phyloP scores from a whole-genome alignment of 139 green algal species.

The Coelastrella sp. region DNA sequence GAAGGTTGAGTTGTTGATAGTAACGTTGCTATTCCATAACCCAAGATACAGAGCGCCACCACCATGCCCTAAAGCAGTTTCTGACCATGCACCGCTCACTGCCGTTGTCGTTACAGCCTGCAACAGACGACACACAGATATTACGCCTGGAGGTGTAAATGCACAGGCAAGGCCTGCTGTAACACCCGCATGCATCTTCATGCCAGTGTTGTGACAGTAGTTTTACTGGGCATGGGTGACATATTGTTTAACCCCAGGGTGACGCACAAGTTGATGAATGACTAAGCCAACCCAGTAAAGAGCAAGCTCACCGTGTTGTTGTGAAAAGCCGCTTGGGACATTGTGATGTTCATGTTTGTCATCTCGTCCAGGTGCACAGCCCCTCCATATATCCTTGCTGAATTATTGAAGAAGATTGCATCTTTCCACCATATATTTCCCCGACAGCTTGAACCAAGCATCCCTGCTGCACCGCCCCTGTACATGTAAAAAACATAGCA shows the following conservation, averaged over 20 bases:
- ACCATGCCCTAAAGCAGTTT: neutral
- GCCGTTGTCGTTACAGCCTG: no score
- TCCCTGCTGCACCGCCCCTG: constrained; percentile 16
- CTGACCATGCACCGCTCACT: no score
- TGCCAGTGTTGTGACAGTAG: no score
- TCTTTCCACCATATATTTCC: neutral
- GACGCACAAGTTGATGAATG: no score
- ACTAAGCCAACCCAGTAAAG: no score
- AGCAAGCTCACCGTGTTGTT: constrained; percentile 36
- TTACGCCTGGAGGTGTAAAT: no score
- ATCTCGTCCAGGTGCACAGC: constrained; percentile 31
- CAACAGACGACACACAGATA: no score
- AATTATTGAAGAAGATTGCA: neutral
- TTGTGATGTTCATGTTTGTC: neutral
- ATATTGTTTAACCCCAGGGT: no score
- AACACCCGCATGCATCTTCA: no score
- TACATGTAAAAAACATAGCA: no score
- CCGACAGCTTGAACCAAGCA: neutral
- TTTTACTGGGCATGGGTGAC: no score
- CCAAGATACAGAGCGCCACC: constrained; percentile 38
- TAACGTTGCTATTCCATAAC: constrained; percentile 6
- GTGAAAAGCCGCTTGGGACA: neutral
- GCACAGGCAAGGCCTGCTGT: no score
- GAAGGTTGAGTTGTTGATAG: constrained; percentile 2
- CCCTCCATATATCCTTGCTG: neutral